phyloP scores from a whole-genome alignment of 768 basidiomycete species.

The Naganishia kalamii region DNA sequence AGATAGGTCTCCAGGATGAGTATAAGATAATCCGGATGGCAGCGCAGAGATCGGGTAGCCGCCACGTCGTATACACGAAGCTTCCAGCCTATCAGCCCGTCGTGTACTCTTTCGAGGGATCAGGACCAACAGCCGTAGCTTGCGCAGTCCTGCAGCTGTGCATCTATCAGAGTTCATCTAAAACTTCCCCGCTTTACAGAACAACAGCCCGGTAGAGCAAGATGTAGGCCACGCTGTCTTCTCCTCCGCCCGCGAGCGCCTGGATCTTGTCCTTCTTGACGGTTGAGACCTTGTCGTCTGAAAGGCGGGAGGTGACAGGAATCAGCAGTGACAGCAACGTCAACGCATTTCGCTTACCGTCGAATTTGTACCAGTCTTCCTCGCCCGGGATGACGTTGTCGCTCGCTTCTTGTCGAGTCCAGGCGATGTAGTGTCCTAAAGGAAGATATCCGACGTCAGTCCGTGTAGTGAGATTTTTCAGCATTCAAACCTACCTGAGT shows the following conservation, averaged over 20 bases:
- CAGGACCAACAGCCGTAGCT: no score
- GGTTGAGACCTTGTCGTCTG: conserved; percentile 72
- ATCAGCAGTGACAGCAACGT: not conserved
- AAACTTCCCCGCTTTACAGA: no score
- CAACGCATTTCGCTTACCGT: conserved; percentile 50
- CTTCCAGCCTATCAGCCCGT: no score
- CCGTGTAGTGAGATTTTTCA: not conserved
- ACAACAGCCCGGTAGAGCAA: conserved; percentile 61
- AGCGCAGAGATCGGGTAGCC: no score
- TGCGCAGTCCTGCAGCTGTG: no score
- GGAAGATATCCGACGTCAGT: not conserved
- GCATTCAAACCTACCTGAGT: conserved; percentile 57
- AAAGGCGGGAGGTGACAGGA: not conserved
- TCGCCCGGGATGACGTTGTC: conserved; percentile 59
- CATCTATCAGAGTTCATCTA: no score
- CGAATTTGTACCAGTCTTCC: conserved; percentile 78
- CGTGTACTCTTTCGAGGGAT: no score
- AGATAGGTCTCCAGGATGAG: no score
- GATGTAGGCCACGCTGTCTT: conserved; percentile 85
- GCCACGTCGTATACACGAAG: no score
- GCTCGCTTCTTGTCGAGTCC: conserved; percentile 66
- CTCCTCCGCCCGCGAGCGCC: conserved; percentile 80
- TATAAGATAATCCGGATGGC: no score
- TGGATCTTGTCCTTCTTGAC: conserved; percentile 78
- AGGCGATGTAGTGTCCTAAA: conserved; percentile 74